Percentiles rank a stretch among this genome's conserved stretches.
These are phyloP conservation scores for Paramecium caudatum DNA, from an alignment of 73 alveolate genomes.

Conservation along the genomic window DNA sequence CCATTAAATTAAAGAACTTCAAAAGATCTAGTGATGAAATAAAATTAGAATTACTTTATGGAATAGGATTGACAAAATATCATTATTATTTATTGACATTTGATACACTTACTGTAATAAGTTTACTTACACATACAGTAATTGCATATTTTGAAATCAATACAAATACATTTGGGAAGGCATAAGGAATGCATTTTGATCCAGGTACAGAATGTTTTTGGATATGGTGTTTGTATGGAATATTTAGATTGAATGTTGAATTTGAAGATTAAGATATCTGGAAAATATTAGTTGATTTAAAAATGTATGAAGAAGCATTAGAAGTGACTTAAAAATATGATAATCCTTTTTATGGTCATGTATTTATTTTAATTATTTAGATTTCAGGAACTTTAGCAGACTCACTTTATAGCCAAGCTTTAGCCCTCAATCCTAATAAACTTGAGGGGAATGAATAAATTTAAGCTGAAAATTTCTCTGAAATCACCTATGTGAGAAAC, in stretches of 20 bases:
- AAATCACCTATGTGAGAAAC: neutral
- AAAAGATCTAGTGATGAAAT: conserved; percentile 6
- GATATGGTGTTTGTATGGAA: conserved; percentile 10
- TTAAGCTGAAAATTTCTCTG: neutral
- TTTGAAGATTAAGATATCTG: conserved; percentile 55
- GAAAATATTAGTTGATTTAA: conserved; percentile 19
- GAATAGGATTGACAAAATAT: conserved; percentile 57
- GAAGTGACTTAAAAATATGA: conserved; percentile 1
- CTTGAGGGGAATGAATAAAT: neutral
- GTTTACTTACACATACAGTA: neutral
- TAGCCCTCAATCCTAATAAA: neutral
- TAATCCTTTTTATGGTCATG: conserved; percentile 59
- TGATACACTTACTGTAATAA: conserved; percentile 41
- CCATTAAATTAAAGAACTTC: neutral
- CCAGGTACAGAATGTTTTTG: conserved; percentile 59
- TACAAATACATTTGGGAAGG: neutral
- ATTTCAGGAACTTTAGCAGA: conserved; percentile 44
- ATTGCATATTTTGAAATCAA: conserved; percentile 38
- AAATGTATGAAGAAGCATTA: conserved; percentile 30
- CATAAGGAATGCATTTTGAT: conserved; percentile 46
- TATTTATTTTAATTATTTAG: neutral
- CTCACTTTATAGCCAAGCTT: neutral
- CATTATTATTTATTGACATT: conserved; percentile 65
- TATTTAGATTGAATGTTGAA: conserved; percentile 27
- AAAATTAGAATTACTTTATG: conserved; percentile 48